Conservation (phyloP, 768 basidiomycete species). For the Mycena vitilis region DNA sequence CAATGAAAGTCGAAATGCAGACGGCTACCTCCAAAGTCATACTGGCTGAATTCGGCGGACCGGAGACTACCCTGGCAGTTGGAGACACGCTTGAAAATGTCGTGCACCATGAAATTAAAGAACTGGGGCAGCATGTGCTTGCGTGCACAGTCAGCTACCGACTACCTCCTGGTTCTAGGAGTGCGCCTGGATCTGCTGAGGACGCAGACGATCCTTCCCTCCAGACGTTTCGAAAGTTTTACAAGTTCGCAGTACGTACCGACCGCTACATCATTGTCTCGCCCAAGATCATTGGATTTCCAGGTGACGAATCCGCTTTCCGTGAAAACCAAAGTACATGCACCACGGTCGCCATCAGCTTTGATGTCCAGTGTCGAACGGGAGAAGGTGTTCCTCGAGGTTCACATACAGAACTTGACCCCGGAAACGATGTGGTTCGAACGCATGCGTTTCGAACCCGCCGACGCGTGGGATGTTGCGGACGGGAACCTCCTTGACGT, state of each 20-base stretch:
- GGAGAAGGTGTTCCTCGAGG: slow-evolving; percentile 90
- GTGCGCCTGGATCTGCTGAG: slow-evolving; percentile 59
- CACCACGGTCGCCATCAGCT: slow-evolving; percentile 78
- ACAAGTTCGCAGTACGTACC: slow-evolving; percentile 85
- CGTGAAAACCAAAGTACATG: slow-evolving; percentile 94
- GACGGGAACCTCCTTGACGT: slow-evolving; percentile 61
- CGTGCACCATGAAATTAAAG: slow-evolving; percentile 92
- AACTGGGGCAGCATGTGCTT: slow-evolving; percentile 90
- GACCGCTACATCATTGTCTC: not conserved
- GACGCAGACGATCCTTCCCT: slow-evolving; percentile 65
- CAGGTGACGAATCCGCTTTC: slow-evolving; percentile 95
- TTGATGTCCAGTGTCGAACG: slow-evolving; percentile 71
- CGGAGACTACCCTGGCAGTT: slow-evolving; percentile 57
- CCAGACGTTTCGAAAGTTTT: slow-evolving; percentile 87
- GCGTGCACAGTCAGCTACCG: slow-evolving; percentile 88
- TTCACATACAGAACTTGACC: slow-evolving; percentile 91
- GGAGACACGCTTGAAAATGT: slow-evolving; percentile 75
- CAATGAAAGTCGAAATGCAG: slow-evolving; percentile 87
- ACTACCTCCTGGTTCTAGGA: slow-evolving; percentile 69
- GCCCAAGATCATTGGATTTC: slow-evolving; percentile 11
- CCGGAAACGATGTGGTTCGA: slow-evolving; percentile 83
- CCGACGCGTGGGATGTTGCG: slow-evolving; percentile 70
- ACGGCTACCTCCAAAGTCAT: slow-evolving; percentile 74
- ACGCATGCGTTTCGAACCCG: slow-evolving; percentile 81
- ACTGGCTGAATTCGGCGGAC: slow-evolving; percentile 73